These are phyloP conservation scores for Globisporangium ultimum DNA, from an alignment of 352 stramenopile species.

Conservation along the genomic window DNA sequence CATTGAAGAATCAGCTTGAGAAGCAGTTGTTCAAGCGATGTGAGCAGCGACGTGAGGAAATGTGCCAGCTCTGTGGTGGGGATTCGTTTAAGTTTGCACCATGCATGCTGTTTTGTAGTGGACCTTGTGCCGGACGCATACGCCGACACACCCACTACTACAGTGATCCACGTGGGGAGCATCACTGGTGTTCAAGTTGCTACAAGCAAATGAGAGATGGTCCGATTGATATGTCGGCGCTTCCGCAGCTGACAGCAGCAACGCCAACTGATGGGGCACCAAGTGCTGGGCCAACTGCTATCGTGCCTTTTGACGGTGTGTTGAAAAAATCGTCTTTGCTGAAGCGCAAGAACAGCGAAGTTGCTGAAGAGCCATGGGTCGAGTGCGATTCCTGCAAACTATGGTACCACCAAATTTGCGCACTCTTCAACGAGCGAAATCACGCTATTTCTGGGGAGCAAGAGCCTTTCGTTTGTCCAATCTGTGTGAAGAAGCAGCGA, in stretches of 20 bases:
- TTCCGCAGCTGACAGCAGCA: slow-evolving; percentile 68
- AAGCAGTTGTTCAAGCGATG: slow-evolving; percentile 85
- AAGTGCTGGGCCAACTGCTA: slow-evolving; percentile 15
- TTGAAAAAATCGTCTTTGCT: slow-evolving; percentile 93
- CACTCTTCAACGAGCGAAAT: slow-evolving; percentile 98
- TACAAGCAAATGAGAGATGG: slow-evolving; percentile 91
- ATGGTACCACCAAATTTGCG: slow-evolving; percentile 99
- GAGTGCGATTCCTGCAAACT: slow-evolving; percentile 98
- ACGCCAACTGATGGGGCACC: slow-evolving; percentile 40
- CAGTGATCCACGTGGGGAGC: slow-evolving; percentile 75
- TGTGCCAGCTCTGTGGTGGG: slow-evolving; percentile 86
- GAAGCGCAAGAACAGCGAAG: slow-evolving; percentile 99
- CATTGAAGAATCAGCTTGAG: slow-evolving; percentile 75
- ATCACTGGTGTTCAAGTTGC: slow-evolving; percentile 87
- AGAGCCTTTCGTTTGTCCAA: slow-evolving; percentile 83
- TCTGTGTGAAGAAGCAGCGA: slow-evolving; percentile 85
- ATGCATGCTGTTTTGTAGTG: slow-evolving; percentile 88
- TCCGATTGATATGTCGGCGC: slow-evolving; percentile 88
- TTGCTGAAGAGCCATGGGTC: slow-evolving; percentile 97
- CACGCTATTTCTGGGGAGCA: slow-evolving; percentile 92
- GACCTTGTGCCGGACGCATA: slow-evolving; percentile 79
- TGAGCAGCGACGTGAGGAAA: slow-evolving; percentile 80
- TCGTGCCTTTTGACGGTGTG: slow-evolving; percentile 50
- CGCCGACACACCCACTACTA: slow-evolving; percentile 87
- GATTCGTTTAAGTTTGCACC: slow-evolving; percentile 90